These are phyloP conservation scores for Debaryomyces maramus DNA, from an alignment of 805 yeast genomes.

Conservation along the genomic window DNA sequence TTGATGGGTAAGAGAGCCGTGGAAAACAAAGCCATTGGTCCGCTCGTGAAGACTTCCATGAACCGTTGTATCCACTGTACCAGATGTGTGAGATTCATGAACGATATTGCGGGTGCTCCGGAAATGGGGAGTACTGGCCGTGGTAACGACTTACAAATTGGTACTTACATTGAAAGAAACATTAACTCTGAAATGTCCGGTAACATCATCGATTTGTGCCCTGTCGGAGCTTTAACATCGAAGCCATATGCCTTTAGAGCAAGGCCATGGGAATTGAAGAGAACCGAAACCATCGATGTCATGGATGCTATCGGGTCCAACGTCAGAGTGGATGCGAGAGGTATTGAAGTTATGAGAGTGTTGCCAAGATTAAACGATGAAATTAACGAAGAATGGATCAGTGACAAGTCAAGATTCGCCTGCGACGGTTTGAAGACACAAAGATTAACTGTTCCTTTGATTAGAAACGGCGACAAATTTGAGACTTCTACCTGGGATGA, in stretches of 20 bases:
- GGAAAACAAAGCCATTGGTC: slow-evolving; percentile 88
- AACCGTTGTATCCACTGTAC: slow-evolving; percentile 92
- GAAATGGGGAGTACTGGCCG: slow-evolving; percentile 88
- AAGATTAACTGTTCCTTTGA: slow-evolving; percentile 77
- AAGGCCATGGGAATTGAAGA: slow-evolving; percentile 90
- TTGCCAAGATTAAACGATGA: slow-evolving; percentile 85
- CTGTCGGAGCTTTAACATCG: slow-evolving; percentile 88
- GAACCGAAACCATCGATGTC: slow-evolving; percentile 84
- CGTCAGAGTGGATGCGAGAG: slow-evolving; percentile 82
- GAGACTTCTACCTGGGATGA: slow-evolving; percentile 85
- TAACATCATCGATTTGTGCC: slow-evolving; percentile 83
- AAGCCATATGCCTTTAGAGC: slow-evolving; percentile 93
- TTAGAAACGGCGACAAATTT: slow-evolving; percentile 68
- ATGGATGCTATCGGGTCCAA: slow-evolving; percentile 81
- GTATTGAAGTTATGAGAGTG: slow-evolving; percentile 83
- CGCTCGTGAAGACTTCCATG: slow-evolving; percentile 86
- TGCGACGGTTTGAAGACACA: slow-evolving; percentile 85
- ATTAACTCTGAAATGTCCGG: slow-evolving; percentile 84
- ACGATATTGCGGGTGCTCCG: slow-evolving; percentile 91
- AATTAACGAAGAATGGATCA: slow-evolving; percentile 88
- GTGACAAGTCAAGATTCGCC: slow-evolving; percentile 84
- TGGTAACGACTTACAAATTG: slow-evolving; percentile 90
- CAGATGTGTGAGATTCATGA: slow-evolving; percentile 84
- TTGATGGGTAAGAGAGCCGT: slow-evolving; percentile 85
- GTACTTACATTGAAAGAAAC: slow-evolving; percentile 83